Evolutionary conservation across 2,329 filamentous ascomycete genomes (phyloP).

Genomic region (Fusarium sp.): DNA sequence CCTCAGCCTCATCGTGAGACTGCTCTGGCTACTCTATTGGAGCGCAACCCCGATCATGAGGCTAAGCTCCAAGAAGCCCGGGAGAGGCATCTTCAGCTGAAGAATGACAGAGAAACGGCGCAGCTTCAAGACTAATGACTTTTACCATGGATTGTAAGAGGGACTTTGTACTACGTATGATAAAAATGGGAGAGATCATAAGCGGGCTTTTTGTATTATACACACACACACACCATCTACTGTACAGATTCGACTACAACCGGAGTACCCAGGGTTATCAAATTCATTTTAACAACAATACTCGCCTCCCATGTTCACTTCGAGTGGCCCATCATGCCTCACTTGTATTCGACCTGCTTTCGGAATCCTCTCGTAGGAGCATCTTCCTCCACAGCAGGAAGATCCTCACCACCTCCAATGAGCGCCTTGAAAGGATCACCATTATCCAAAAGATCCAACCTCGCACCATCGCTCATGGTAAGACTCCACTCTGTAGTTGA

Average conservation of each 20-base stretch:
- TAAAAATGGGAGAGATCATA: constrained; percentile 42
- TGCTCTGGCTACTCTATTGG: constrained; percentile 54
- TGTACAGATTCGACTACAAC: constrained; percentile 45
- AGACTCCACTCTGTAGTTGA: constrained; percentile 93
- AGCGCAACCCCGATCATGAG: constrained; percentile 59
- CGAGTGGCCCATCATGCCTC: neutral
- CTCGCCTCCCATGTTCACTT: neutral
- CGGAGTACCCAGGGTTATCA: constrained; percentile 39
- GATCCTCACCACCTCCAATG: constrained; percentile 55
- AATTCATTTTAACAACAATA: constrained; percentile 22
- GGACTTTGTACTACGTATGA: constrained; percentile 39
- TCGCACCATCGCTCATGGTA: constrained; percentile 67
- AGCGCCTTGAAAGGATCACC: constrained; percentile 73
- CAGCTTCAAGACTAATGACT: constrained; percentile 30
- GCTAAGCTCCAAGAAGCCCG: constrained; percentile 60
- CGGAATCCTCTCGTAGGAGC: constrained; percentile 60
- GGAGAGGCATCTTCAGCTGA: constrained; percentile 62
- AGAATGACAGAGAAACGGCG: constrained; percentile 55
- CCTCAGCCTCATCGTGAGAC: constrained; percentile 59
- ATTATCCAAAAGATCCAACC: constrained; percentile 78
- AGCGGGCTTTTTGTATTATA: constrained; percentile 54
- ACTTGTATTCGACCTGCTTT: constrained; percentile 54
- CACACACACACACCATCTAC: constrained; percentile 43
- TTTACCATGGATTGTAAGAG: constrained; percentile 41
- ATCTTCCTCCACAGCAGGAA: constrained; percentile 49